Conservation (phyloP, 148 eudicot species). For the Vaccinium vitisidaea region DNA sequence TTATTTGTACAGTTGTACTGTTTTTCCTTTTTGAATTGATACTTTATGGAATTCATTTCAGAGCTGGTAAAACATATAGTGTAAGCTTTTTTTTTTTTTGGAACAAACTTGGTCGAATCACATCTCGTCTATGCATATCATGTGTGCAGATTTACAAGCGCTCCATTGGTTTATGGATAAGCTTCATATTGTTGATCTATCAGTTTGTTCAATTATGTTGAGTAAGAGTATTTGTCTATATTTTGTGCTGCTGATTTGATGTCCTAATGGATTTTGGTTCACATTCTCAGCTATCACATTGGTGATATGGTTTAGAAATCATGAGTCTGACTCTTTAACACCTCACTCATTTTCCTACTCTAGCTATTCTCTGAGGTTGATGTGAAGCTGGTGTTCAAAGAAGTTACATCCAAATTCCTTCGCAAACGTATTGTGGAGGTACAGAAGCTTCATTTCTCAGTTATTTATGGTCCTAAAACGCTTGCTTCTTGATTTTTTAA, state of each 20-base stretch:
- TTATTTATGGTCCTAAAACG: not conserved
- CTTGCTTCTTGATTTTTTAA: not conserved
- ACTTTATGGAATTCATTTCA: not conserved
- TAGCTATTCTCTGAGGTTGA: constrained; percentile 94
- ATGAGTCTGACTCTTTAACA: constrained; percentile 8
- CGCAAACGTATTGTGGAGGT: constrained; percentile 96
- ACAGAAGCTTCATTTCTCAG: constrained; percentile 14
- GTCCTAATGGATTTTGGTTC: not conserved
- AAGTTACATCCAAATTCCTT: constrained; percentile 76
- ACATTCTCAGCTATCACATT: not conserved
- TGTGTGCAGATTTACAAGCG: not conserved
- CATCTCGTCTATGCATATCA: not conserved
- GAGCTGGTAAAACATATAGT: not conserved
- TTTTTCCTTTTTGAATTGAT: not conserved
- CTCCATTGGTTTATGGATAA: not conserved
- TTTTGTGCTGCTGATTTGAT: not conserved
- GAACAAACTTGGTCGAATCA: not conserved
- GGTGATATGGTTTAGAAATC: not conserved
- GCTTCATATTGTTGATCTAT: not conserved
- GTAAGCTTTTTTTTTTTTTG: not conserved
- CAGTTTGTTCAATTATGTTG: not conserved
- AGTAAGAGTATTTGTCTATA: not conserved
- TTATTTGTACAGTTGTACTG: not conserved
- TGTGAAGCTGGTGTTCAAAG: constrained; percentile 96
- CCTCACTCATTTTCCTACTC: constrained; percentile 14